Evolutionary conservation across 2,329 filamentous ascomycete species (phyloP), one percentile per base, ranked within the genome.

Genomic region (Beauveria caledonica): DNA sequence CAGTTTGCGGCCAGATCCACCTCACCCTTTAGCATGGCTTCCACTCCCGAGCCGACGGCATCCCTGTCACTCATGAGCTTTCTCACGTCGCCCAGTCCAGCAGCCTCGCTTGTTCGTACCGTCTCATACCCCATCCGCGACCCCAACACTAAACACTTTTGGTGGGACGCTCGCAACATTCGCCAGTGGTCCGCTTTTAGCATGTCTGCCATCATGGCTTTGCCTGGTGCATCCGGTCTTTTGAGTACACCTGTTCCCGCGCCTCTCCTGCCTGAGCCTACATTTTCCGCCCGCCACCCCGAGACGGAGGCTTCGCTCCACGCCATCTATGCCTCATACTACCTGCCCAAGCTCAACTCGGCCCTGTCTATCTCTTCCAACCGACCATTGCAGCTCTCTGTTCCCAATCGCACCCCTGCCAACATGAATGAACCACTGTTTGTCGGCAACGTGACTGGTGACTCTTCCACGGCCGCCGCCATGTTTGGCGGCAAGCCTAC

Each of bases 111-210:
- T 39, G 90, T 96, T 42, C 88, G 88, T 69, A 89, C 87, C 66
- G 84, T 93, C 66, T 89, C 88, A 62, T 86, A 88, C 70, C 86
- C 76, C 64, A 78, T 80, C 68, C 84, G 79, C 64, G 89, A 85
- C 71, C 86, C 80, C 68, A 83, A 80, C 74, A 87, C 82, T 68
- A 90, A 87, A 72, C 86, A 96, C 77, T 96, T 93, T 74, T 97
- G 93, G 93, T 97, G 91, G 89, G 93, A 97, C 69, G 83, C 96
- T 62, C 89, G 93, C 66, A 93, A 95, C 71, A 80, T 97, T 65
- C 86, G 90, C 64, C 82, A 86, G 63, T 97, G 93, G 93, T 83
- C 82, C 56, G 82, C 85, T 66, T 97, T 97, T 81, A 90, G 84
- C 65, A 77, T 89, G 11, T 73, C 80, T 58, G 85, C 86, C 61